Conservation (phyloP, 495 filamentous ascomycete species). For the Pyrenopolyporus hunteri region DNA sequence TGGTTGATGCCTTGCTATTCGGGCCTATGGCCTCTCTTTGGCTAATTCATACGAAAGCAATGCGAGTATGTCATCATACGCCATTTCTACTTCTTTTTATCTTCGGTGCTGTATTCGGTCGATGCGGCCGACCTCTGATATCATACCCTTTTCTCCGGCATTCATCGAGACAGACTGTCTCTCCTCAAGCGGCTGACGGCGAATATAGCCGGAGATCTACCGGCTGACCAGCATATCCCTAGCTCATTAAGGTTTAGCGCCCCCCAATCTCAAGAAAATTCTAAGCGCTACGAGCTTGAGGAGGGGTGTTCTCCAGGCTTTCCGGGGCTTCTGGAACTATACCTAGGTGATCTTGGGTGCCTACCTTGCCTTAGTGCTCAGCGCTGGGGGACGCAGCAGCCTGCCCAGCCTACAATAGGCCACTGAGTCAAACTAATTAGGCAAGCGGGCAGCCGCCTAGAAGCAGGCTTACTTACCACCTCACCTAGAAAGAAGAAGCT, state of each 20-base stretch:
- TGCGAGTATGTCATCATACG: slow-evolving; percentile 7
- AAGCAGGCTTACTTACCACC: not conserved
- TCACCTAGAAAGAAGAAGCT: not conserved
- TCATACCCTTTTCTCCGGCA: not conserved
- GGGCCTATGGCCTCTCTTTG: not conserved
- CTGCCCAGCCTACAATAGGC: not conserved
- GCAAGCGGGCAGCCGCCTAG: not conserved
- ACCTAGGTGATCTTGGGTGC: not conserved
- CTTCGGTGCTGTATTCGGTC: not conserved
- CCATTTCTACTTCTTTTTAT: not conserved
- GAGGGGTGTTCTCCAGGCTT: slow-evolving; percentile 17
- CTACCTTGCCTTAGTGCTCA: not conserved
- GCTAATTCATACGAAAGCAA: not conserved
- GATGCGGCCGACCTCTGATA: slow-evolving; percentile 16
- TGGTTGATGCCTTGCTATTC: slow-evolving; percentile 3
- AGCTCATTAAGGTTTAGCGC: slow-evolving; percentile 15
- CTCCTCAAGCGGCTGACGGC: slow-evolving; percentile 23
- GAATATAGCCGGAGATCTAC: slow-evolving; percentile 27
- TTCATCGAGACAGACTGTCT: slow-evolving; percentile 17
- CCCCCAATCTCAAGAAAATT: not conserved
- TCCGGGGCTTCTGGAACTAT: slow-evolving; percentile 16
- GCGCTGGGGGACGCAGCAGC: too few species aligned
- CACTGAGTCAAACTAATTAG: slow-evolving; percentile 1
- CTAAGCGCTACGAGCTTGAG: not conserved
- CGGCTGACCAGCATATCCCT: slow-evolving; percentile 1